Base-by-base conservation (phyloP, 106 monocot genomes). In the Hemerocallis citrina region DNA sequence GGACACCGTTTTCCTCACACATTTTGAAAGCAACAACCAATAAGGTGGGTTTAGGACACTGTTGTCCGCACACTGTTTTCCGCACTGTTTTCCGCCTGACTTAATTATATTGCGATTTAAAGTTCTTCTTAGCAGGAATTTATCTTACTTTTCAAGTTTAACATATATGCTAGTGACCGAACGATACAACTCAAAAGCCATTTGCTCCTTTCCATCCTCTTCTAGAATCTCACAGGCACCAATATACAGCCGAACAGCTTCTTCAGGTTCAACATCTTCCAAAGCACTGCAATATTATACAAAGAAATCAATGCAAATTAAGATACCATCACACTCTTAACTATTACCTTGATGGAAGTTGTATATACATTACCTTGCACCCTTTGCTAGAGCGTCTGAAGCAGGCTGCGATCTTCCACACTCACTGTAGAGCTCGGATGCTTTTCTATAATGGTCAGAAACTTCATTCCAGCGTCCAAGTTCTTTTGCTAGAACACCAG, bases 321-420 rank as follows among this genome's bases (percentile, higher is more conserved):
- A 11, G 15, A 9, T 14, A 66, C 21, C 16, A 57, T 61, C 41
- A 42, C 34, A 13, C 4, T 20, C 16, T 1, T 2, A 25, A 9
- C 15, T 31, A 17, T 39, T 39, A 37, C 17, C 10, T 38, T 38
- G 6, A 24, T 52, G 21, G 21, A 51, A 28, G 3, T 35, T 50
- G 3, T 27, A 36, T 19, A 6, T 2, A 50, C 25, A 24, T 68
- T 71, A 92, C 98, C 88, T 67, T 46, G 98, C 98, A 74, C 82
- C 98, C 71, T 88, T 99, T 68, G 82, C 76, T 33, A 99, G 77
- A 61, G 98, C 84, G 88, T 99, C 98, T 27, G 98, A 88, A 61
- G 98, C 98, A 65, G 98, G 92, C 32, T 99, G 98, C 59, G 88
- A 67, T 73, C 98, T 79, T 65, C 98, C 98, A 79, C 87, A 88